Base-by-base conservation (phyloP, 2,329 filamentous ascomycete species). In the Plenodomus lindquistii region DNA sequence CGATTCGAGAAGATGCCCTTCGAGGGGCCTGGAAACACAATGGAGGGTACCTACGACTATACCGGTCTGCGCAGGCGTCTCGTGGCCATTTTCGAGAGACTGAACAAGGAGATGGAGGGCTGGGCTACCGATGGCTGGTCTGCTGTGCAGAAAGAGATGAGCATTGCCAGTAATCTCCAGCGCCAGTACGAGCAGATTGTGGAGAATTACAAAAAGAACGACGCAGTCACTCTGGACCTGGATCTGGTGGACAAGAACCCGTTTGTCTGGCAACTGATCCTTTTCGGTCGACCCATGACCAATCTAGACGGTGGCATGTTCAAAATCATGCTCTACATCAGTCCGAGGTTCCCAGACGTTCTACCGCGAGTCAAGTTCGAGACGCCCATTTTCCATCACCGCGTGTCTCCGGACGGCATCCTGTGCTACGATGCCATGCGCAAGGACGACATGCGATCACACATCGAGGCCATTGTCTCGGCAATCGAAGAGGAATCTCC, bases 281-380 rank as follows among this genome's bases (percentile, higher is more conserved):
- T 96, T 69, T 95, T 97, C 67, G 94, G 94, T 20, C 84, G 87
- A 45, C 90, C 91, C 0, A 95, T 94, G 87, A 96, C 91, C 5
- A 91, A 96, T 59, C 82, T 97, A 2, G 93, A 97, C 61, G 93
- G 92, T 15, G 67, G 93, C 2, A 82, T 97, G 52, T 93, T 97
- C 76, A 84, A 84, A 52, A 87, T 97, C 70, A 87, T 81, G 62
- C 79, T 97, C 46, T 80, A 79, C 63, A 86, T 97, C 63, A 96
- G 91, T 62, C 86, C 90, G 5, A 83, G 85, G 5, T 97, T 97
- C 65, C 94, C 94, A 0, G 84, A 89, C 35, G 89, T 95, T 60
- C 90, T 96, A 62, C 94, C 93, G 19, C 85, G 93, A 27, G 87
- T 92, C 46, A 85, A 81, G 53, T 86, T 97, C 55, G 83, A 91